Evolutionary conservation across 345 rosid genomes (phyloP).

Genomic region (Eutrema japonicum): DNA sequence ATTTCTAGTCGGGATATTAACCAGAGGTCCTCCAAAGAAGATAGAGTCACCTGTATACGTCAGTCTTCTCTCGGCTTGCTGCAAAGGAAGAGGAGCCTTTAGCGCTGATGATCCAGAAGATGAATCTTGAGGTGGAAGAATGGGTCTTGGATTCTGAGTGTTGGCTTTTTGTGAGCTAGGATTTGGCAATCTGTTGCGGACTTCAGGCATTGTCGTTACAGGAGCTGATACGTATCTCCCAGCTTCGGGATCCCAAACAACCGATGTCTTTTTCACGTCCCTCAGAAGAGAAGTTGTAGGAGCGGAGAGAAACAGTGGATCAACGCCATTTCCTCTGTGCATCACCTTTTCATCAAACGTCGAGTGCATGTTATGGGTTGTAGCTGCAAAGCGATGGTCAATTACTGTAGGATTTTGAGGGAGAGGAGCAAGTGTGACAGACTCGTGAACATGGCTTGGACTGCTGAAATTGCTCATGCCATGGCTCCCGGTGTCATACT

Average conservation of each 20-base stretch:
- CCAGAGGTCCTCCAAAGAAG: conserved; percentile 89
- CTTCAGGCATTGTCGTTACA: conserved; percentile 64
- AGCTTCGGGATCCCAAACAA: conserved; percentile 93
- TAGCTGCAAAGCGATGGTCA: conserved; percentile 41
- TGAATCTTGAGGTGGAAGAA: conserved; percentile 50
- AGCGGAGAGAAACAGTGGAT: conserved; percentile 65
- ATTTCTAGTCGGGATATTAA: conserved; percentile 61
- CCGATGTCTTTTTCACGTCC: conserved; percentile 80
- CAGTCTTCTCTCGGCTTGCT: conserved; percentile 61
- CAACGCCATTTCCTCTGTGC: conserved; percentile 55
- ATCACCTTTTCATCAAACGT: conserved; percentile 52
- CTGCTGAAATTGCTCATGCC: conserved; percentile 82
- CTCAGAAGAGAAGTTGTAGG: conserved; percentile 74
- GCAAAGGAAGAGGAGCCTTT: conserved; percentile 52
- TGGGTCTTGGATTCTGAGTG: conserved; percentile 48
- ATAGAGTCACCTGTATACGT: conserved; percentile 84
- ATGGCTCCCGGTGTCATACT: conserved; percentile 75
- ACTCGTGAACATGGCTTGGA: conserved; percentile 76
- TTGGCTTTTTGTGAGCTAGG: conserved; percentile 42
- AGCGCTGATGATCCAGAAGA: conserved; percentile 44
- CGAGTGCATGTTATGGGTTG: conserved; percentile 47
- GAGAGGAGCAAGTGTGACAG: conserved; percentile 78
- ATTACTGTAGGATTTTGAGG: conserved; percentile 59
- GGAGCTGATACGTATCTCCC: conserved; percentile 89
- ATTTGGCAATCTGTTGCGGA: conserved; percentile 51